Conservation (phyloP, 768 basidiomycete species). For the Hypholoma sublateritium region DNA sequence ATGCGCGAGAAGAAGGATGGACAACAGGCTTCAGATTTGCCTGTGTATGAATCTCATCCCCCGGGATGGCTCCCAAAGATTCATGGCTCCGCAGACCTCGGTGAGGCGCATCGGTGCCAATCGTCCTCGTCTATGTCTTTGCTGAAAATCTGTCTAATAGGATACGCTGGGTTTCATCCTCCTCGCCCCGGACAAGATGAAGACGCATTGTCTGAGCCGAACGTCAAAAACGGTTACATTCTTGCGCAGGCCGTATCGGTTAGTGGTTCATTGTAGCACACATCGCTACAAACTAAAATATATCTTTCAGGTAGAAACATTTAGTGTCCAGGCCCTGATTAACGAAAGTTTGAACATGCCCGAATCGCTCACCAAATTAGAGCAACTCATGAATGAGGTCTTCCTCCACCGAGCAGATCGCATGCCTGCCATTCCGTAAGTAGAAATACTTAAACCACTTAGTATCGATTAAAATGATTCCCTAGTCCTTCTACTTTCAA, state of each 20-base stretch:
- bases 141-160: slow-evolving; percentile 32
- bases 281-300: not conserved
- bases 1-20: slow-evolving; percentile 40
- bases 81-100: slow-evolving; percentile 69
- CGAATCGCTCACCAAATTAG: slow-evolving; percentile 57
- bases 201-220: slow-evolving; percentile 62
- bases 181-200: slow-evolving; percentile 76
- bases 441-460: slow-evolving; percentile 7
- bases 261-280: slow-evolving; percentile 18
- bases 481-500: slow-evolving; percentile 67
- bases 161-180: slow-evolving; percentile 76
- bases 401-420: slow-evolving; percentile 61
- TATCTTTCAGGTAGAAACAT: slow-evolving; percentile 56
- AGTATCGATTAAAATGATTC: not conserved
- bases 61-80: slow-evolving; percentile 72
- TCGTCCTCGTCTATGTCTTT: not conserved
- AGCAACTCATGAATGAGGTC: slow-evolving; percentile 76
- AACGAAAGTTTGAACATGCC: slow-evolving; percentile 50
- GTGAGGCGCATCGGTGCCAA: slow-evolving; percentile 32
- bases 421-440: slow-evolving; percentile 65
- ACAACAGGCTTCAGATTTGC: slow-evolving; percentile 27
- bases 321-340: slow-evolving; percentile 55
- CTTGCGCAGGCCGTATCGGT: slow-evolving; percentile 59
- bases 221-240: slow-evolving; percentile 66
- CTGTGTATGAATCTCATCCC: slow-evolving; percentile 66